Base-by-base conservation (phyloP, 129 eudicot genomes). In the Kitagawia praeruptora region DNA sequence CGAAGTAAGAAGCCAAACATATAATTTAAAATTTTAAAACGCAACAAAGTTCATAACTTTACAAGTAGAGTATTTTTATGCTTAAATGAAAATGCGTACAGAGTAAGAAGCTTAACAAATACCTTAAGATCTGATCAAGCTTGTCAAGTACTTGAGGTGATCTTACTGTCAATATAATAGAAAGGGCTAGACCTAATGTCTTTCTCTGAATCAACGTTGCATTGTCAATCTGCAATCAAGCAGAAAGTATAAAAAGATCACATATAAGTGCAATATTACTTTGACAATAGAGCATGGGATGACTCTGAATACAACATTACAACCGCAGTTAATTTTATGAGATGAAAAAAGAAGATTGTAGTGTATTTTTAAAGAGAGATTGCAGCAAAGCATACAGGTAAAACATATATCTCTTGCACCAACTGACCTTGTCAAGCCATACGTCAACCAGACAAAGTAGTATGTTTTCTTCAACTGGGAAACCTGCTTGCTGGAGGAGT, bases 351-450 rank as follows among this genome's bases (percentile, higher is more conserved):
- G 3, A 39, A 6, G 0, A 70, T 19, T 39, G 13, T 67, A 19
- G 46, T 5, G 41, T 12, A 70, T 14, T 15, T 28, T 7, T 19
- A 38, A 16, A 70, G 75, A 34, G 5, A 39, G 0, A 18, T 18
- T 39, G 45, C 25, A 70, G 23, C 21, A 73, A 73, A 4, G 31
- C 10, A 56, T 23, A 56, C 31, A 56, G 31, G 31, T 9, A 56
- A 23, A 21, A 56, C 66, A 23, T 23, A 8, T 44, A 76, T 61
- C 72, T 69, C 37, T n/a, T 67, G 80, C 41, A 25, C 38, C 49
- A 61, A 42, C 80, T 75, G 76, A 95, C 99, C 97, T 95, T 92
- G 86, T 95, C 99, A 80, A 95, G 93, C 99, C 99, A 95, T 76
- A 92, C 86, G 79, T 95, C 97, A 80, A 92, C 96, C 71, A 95